phyloP scores from a whole-genome alignment of 1,284 basidiomycete species.

The Naganishia sp. region DNA sequence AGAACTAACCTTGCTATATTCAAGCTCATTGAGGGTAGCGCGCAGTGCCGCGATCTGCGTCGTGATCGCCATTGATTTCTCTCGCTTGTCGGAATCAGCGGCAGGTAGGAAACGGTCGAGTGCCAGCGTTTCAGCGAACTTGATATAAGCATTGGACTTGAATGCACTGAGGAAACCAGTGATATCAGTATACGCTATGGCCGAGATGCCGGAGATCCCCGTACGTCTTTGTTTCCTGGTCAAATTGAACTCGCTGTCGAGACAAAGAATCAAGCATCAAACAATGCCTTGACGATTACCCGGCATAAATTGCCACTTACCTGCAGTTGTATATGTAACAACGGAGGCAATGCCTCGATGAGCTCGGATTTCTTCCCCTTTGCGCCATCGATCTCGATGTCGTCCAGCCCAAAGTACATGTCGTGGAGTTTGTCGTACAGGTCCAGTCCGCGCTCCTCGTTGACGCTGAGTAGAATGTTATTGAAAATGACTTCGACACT shows the following conservation, averaged over 20 bases:
- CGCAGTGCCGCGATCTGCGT: conserved; percentile 64
- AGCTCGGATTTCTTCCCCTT: conserved; percentile 85
- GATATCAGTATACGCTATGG: not conserved
- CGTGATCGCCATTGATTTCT: conserved; percentile 69
- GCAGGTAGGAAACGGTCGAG: conserved; percentile 90
- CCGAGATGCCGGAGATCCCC: too few relatives aligned
- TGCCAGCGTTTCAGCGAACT: conserved; percentile 79
- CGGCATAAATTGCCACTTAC: conserved; percentile 53
- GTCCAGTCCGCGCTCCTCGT: conserved; percentile 73
- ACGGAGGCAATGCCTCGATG: conserved; percentile 80
- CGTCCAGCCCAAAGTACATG: conserved; percentile 76
- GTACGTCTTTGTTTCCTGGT: conserved; percentile 69
- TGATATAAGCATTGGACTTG: conserved; percentile 94
- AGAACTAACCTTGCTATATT: conserved; percentile 67
- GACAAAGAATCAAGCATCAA: not conserved
- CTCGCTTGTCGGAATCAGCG: conserved; percentile 69
- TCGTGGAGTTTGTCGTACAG: conserved; percentile 90
- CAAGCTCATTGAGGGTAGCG: conserved; percentile 67
- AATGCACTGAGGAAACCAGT: conserved; percentile 64
- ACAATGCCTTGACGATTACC: not conserved
- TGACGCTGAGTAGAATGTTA: conserved; percentile 89
- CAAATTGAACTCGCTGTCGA: conserved; percentile 88
- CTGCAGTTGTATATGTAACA: conserved; percentile 94
- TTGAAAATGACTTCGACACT: conserved; percentile 87
- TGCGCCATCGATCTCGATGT: conserved; percentile 83